A percentile compares a stretch with the other conserved stretches of the same genome.
Conservation (phyloP, 2,329 filamentous ascomycete species). For the Pseudogymnoascus destructans region DNA sequence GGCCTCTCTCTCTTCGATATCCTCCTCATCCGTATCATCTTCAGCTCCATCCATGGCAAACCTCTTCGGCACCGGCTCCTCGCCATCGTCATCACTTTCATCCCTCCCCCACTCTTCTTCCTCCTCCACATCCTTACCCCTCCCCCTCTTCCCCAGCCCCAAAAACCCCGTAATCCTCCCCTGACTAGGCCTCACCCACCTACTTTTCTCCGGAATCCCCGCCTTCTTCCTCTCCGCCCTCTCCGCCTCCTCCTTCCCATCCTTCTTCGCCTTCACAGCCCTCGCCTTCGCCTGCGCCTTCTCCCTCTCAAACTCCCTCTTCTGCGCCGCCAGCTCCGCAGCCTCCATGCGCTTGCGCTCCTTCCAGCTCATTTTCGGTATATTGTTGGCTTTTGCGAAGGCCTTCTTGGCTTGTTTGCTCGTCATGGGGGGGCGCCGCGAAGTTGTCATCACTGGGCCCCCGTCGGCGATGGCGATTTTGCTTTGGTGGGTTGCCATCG, state of each 20-base stretch:
- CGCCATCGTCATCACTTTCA: not conserved
- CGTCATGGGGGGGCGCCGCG: slow-evolving; percentile 30
- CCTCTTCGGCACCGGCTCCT: not conserved
- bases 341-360: slow-evolving; percentile 28
- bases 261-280: slow-evolving; percentile 40
- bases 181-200: slow-evolving; percentile 40
- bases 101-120: not conserved
- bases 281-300: slow-evolving; percentile 36
- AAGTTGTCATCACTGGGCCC: not conserved
- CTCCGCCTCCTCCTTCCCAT: slow-evolving; percentile 38
- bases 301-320: slow-evolving; percentile 40
- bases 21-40: not conserved
- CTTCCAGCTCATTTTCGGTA: slow-evolving; percentile 31
- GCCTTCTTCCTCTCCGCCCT: slow-evolving; percentile 37
- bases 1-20: not conserved
- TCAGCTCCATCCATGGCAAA: not conserved
- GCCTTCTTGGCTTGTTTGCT: slow-evolving; percentile 36
- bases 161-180: slow-evolving; percentile 43
- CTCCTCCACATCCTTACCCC: slow-evolving; percentile 10
- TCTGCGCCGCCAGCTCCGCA: slow-evolving; percentile 27
- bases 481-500: not conserved
- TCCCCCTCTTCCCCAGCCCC: slow-evolving; percentile 17
- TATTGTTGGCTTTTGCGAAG: slow-evolving; percentile 31
- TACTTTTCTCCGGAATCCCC: slow-evolving; percentile 39
- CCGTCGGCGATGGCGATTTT: slow-evolving; percentile 2